Evolutionary conservation across 768 basidiomycete genomes (phyloP).

Genomic region (Lactifluus piperatus): DNA sequence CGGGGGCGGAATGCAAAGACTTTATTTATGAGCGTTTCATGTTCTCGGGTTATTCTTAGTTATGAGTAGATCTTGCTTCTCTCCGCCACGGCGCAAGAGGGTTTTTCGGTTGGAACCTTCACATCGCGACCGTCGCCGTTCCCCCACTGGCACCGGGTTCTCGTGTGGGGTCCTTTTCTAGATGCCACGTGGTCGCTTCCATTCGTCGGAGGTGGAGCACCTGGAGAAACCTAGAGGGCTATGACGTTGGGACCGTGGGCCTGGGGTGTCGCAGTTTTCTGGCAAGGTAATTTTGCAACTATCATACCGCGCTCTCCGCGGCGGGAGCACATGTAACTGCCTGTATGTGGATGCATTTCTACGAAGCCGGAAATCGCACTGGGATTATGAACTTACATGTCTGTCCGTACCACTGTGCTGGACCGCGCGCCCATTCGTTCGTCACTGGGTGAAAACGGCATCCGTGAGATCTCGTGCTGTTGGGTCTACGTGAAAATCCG

Average conservation of each 20-base stretch:
- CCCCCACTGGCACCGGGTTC: not conserved
- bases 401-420: conserved; percentile 1
- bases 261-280: not conserved
- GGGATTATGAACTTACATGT: not conserved
- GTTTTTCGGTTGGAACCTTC: not conserved
- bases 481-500: not conserved
- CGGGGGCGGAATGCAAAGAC: not conserved
- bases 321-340: not conserved
- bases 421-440: not conserved
- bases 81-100: conserved; percentile 1
- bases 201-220: not conserved
- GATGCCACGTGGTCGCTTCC: conserved; percentile 4
- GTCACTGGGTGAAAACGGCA: not conserved
- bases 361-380: conserved; percentile 7
- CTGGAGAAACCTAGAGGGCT: conserved; percentile 9
- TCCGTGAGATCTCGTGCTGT: not conserved
- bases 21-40: not conserved
- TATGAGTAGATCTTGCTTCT: not conserved
- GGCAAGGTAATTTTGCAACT: not conserved
- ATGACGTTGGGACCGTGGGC: conserved; percentile 6
- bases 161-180: not conserved
- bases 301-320: conserved; percentile 12
- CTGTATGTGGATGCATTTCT: not conserved
- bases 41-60: not conserved
- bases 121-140: conserved; percentile 4